Evolutionary conservation across 176 grass and related monocot genomes (phyloP).

Genomic region (Neostapfia colusana): DNA sequence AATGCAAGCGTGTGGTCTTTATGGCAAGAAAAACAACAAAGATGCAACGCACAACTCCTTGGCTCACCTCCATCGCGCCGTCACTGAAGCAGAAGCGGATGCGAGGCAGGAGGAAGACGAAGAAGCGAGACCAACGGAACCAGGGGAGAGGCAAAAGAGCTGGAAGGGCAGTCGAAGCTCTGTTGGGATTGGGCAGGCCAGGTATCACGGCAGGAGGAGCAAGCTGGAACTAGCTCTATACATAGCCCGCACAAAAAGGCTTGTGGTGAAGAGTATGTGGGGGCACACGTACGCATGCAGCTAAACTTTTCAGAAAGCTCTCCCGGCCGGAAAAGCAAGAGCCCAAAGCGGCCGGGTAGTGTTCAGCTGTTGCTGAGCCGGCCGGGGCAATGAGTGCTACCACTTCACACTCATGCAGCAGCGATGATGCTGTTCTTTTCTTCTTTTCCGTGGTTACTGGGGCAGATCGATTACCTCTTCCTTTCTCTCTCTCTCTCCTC

Average conservation of each 20-base stretch:
- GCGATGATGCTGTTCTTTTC: slow-evolving; percentile 36
- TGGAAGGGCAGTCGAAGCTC: slow-evolving; percentile 37
- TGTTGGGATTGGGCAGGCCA: too few species aligned
- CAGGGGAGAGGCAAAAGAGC: slow-evolving; percentile 8
- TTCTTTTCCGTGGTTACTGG: background rate
- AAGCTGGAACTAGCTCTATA: slow-evolving; percentile 51
- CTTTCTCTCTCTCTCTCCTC: background rate
- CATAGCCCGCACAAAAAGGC: slow-evolving; percentile 36
- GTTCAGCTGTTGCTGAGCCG: slow-evolving; percentile 23
- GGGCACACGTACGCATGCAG: slow-evolving; percentile 49
- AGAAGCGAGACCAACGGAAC: background rate
- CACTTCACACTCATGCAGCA: slow-evolving; percentile 32
- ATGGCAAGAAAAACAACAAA: background rate
- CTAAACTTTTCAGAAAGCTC: slow-evolving; percentile 48
- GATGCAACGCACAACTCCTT: slow-evolving; percentile 4
- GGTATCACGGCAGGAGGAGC: slow-evolving; percentile 15
- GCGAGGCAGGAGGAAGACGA: background rate
- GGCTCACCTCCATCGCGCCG: slow-evolving; percentile 56
- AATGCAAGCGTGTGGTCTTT: background rate
- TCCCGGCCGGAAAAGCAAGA: slow-evolving; percentile 39
- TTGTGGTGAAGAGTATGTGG: slow-evolving; percentile 41
- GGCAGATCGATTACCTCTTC: background rate
- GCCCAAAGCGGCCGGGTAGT: slow-evolving; percentile 43
- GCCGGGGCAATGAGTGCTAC: slow-evolving; percentile 35
- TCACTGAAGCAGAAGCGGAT: slow-evolving; percentile 3